These are phyloP conservation scores for Penicillium verrucosum DNA, from an alignment of 2,329 filamentous ascomycete genomes.

Conservation along the genomic window DNA sequence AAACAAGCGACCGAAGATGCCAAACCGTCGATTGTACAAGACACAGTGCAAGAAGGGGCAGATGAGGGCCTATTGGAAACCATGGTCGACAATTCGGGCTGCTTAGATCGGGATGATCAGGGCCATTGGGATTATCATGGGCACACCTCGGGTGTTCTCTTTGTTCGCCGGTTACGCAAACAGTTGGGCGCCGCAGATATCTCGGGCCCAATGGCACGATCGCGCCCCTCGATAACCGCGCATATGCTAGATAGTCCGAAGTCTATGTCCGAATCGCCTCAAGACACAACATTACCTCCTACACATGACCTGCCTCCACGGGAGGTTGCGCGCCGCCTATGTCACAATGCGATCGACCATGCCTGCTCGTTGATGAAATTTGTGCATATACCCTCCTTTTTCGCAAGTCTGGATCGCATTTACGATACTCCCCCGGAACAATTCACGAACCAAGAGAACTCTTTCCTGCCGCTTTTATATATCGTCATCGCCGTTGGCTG, in stretches of 20 bases:
- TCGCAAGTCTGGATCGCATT: conserved; percentile 69
- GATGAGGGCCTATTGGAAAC: conserved; percentile 77
- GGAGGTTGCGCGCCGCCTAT: conserved; percentile 55
- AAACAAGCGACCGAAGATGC: conserved; percentile 18
- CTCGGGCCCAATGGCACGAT: conserved; percentile 54
- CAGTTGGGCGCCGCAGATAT: conserved; percentile 68
- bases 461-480: conserved; percentile 69
- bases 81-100: conserved; percentile 91
- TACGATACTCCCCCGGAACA: conserved; percentile 67
- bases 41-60: conserved; percentile 41
- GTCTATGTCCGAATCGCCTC: conserved; percentile 62
- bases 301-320: conserved; percentile 67
- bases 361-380: conserved; percentile 65
- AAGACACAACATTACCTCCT: conserved; percentile 52
- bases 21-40: conserved; percentile 23
- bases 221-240: conserved; percentile 44
- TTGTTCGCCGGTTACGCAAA: conserved; percentile 80
- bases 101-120: conserved; percentile 84
- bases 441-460: conserved; percentile 62
- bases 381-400: conserved; percentile 79
- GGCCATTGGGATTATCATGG: conserved; percentile 96
- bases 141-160: conserved; percentile 85
- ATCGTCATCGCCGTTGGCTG: conserved; percentile 69
- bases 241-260: conserved; percentile 68
- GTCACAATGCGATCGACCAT: conserved; percentile 60